Conservation (phyloP, 345 rosid species). For the Conringia planisiliqua region DNA sequence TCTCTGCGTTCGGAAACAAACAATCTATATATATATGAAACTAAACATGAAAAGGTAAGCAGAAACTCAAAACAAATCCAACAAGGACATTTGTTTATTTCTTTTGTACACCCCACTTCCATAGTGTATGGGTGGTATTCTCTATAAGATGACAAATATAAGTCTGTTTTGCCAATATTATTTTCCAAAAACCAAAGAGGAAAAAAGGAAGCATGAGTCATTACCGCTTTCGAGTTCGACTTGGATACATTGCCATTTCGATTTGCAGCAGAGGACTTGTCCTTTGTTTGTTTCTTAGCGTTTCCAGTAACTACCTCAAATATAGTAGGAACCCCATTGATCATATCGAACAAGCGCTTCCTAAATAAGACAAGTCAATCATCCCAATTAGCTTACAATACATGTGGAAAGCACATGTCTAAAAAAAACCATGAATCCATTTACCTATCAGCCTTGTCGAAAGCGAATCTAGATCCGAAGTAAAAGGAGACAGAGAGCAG, state of each 20-base stretch:
- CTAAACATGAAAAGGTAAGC: neutral
- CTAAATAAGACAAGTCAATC: slow-evolving; percentile 36
- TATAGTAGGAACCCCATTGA: slow-evolving; percentile 72
- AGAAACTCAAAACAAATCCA: slow-evolving; percentile 1
- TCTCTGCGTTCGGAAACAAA: slow-evolving; percentile 38
- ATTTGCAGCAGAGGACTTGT: slow-evolving; percentile 48
- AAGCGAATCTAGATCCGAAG: slow-evolving; percentile 72
- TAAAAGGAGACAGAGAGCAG: slow-evolving; percentile 72
- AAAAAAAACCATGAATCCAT: neutral
- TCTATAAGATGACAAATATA: neutral
- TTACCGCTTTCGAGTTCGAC: slow-evolving; percentile 53
- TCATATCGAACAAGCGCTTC: slow-evolving; percentile 62
- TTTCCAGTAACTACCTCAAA: slow-evolving; percentile 66
- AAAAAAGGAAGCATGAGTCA: neutral
- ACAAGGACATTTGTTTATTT: neutral
- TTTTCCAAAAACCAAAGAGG: neutral
- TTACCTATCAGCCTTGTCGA: slow-evolving; percentile 66
- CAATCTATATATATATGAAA: neutral
- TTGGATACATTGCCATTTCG: slow-evolving; percentile 60
- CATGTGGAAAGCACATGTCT: neutral
- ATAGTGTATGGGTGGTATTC: neutral
- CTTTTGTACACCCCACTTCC: neutral
- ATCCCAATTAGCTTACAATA: neutral
- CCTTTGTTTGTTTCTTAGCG: slow-evolving; percentile 48
- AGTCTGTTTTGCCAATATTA: neutral